A percentile compares a stretch with the other conserved stretches of the same genome.
Evolutionary conservation across 805 yeast genomes (phyloP).

Genomic region (Candida namnaoensis): DNA sequence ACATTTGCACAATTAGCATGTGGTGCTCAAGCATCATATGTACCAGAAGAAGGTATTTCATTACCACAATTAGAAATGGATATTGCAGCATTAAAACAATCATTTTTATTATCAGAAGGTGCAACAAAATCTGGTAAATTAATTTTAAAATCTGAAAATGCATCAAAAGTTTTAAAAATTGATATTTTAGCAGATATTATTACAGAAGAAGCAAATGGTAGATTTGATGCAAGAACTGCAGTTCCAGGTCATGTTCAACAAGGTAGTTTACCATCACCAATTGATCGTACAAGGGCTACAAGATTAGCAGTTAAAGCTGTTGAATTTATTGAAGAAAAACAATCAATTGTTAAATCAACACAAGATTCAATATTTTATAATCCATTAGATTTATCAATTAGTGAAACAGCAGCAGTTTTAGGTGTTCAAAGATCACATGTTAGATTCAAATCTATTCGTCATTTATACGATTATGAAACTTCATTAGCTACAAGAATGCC

Average conservation of each 20-base stretch:
- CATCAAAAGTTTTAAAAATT: conserved; percentile 77
- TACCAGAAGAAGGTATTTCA: conserved; percentile 78
- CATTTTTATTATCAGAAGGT: conserved; percentile 69
- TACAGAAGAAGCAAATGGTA: conserved; percentile 65
- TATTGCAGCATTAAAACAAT: conserved; percentile 56
- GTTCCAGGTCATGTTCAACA: conserved; percentile 98
- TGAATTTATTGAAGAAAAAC: conserved; percentile 68
- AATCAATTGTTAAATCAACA: conserved; percentile 31
- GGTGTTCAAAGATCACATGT: conserved; percentile 78
- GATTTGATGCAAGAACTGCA: conserved; percentile 88
- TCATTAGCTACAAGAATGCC: conserved; percentile 79
- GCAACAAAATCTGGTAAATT: conserved; percentile 79
- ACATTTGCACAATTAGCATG: conserved; percentile 75
- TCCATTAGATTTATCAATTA: conserved; percentile 25
- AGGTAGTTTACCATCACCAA: conserved; percentile 91
- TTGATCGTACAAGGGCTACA: conserved; percentile 85
- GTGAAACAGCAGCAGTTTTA: conserved; percentile 66
- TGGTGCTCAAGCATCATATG: conserved; percentile 87
- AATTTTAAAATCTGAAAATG: conserved; percentile 74
- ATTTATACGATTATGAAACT: conserved; percentile 82
- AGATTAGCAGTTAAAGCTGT: conserved; percentile 87
- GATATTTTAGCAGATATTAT: conserved; percentile 78
- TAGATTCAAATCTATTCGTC: conserved; percentile 63
- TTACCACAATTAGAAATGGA: conserved; percentile 68
- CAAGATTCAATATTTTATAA: conserved; percentile 34